Evolutionary conservation across 208 protist species (phyloP).

Genomic region (Trichomonas vaginalis): DNA sequence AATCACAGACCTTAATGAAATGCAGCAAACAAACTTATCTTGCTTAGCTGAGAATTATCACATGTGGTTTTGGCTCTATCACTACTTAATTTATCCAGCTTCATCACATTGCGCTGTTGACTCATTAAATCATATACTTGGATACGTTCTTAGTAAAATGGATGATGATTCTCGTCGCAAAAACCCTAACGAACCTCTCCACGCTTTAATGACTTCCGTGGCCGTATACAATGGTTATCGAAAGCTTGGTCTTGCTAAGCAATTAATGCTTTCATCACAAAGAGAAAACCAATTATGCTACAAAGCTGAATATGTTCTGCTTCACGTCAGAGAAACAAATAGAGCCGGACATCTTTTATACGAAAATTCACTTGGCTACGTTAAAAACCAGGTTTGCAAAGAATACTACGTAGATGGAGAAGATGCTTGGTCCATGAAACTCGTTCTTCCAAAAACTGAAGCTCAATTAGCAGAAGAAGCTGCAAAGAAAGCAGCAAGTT

Average conservation of each 20-base stretch:
- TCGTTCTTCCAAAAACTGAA: background rate
- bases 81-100: background rate
- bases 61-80: constrained; percentile 16
- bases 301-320: background rate
- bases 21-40: background rate
- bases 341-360: background rate
- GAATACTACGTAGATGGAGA: background rate
- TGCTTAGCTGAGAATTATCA: background rate
- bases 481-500: background rate
- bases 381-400: background rate
- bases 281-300: background rate
- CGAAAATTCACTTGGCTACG: background rate
- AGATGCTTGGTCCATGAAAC: background rate
- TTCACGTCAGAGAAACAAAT: background rate
- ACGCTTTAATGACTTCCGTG: background rate
- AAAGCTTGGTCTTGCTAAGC: background rate
- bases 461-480: background rate
- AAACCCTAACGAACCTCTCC: background rate
- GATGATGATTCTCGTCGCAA: background rate
- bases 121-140: background rate
- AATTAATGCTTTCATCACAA: background rate
- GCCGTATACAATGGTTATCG: background rate
- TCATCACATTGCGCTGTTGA: background rate
- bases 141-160: background rate
- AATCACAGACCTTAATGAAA: background rate